Evolutionary conservation across 2,329 filamentous ascomycete genomes (phyloP), one percentile per base, ranked within the genome.

Genomic region (Botrytis sinoallii): DNA sequence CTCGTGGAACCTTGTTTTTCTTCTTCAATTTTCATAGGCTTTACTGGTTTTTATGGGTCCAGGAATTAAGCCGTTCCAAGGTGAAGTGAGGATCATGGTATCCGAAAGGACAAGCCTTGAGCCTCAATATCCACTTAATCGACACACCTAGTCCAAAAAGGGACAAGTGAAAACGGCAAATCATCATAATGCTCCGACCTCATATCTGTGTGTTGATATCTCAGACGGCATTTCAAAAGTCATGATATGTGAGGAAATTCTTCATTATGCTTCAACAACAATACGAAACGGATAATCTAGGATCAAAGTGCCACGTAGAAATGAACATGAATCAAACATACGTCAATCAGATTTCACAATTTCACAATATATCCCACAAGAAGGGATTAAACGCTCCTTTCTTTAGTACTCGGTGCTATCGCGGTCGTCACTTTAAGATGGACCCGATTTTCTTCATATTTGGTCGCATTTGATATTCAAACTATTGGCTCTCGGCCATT

Each of bases 401-500:
- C 40, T 46, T 38, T 61, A 35, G 52, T 48, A 20, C 29, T 72
- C 70, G 70, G 70, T 67, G 70, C 70, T 72, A 72, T 72, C 70
- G 70, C 70, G 70, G 70, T 59, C 61, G 61, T 67, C 64, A 20
- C 52, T 29, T 67, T 40, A 59, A 20, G n/a, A 46, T 38, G 32
- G 61, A 59, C 70, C 70, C 70, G 61, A 72, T 72, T 72, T 72
- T 72, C 46, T 72, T 35, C 59, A 71, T 42, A 65, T 65, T 65
- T 25, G 69, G 44, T 67, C 25, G 6, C 32, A 52, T 66, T 66
- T 32, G 22, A 52, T 40, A 38, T 22, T 46, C 40, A 40, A 63
- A 40, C 18, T n/a, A 16, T 44, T 60, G 52, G 32, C 44, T 71
- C 69, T 71, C 69, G 44, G 42, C 29, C 68, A 46, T 55, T 52